These are phyloP conservation scores for Cystobasidium onofrii DNA, from an alignment of 768 basidiomycete genomes.

Conservation along the genomic window DNA sequence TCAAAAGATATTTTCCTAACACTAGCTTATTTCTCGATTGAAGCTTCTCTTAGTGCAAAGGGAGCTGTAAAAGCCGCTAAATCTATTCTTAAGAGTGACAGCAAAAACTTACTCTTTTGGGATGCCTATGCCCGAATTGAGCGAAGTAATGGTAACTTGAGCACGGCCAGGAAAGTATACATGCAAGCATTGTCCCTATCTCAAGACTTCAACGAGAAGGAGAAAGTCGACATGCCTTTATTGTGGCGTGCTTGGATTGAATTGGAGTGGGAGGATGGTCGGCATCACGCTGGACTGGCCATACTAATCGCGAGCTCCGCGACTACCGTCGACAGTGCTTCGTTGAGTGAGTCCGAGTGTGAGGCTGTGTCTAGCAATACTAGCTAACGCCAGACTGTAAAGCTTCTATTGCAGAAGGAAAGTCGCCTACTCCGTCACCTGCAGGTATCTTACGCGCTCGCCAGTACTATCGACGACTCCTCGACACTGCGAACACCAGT, in stretches of 20 bases:
- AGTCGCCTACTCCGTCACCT: background rate
- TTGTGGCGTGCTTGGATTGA: conserved; percentile 47
- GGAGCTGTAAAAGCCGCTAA: conserved; percentile 47
- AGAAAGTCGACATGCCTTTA: conserved; percentile 38
- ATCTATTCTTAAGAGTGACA: conserved; percentile 42
- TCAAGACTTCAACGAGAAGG: conserved; percentile 32
- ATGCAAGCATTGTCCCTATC: conserved; percentile 45
- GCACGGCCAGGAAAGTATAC: conserved; percentile 47
- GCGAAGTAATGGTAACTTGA: conserved; percentile 44
- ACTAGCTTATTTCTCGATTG: conserved; percentile 44
- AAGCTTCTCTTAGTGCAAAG: conserved; percentile 42
- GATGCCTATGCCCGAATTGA: conserved; percentile 47
- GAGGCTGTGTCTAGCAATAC: background rate
- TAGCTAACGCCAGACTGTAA: too few species aligned
- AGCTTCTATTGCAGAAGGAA: background rate
- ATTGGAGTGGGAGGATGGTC: conserved; percentile 46
- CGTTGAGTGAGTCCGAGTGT: conserved; percentile 32
- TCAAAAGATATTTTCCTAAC: conserved; percentile 43
- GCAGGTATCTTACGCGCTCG: conserved; percentile 33
- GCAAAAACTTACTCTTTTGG: conserved; percentile 47
- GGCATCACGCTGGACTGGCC: conserved; percentile 26
- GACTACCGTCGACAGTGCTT: conserved; percentile 6
- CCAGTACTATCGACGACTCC: background rate
- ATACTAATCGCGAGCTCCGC: conserved; percentile 29
- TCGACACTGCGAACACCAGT: background rate